Evolutionary conservation across 2,329 filamentous ascomycete genomes (phyloP).

Genomic region (Cercospora canescens): DNA sequence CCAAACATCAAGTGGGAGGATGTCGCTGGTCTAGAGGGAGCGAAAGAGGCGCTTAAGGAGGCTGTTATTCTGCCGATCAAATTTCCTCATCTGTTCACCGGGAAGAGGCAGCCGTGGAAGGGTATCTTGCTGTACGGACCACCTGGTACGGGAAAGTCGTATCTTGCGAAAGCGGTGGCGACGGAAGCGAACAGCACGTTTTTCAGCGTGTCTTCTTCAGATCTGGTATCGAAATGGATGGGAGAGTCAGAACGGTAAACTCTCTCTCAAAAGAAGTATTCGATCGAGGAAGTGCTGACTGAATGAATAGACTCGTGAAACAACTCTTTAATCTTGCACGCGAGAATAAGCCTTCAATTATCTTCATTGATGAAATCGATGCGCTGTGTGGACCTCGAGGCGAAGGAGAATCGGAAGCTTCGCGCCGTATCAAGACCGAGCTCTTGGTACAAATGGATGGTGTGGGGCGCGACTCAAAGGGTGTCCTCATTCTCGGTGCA

Average conservation of each 20-base stretch:
- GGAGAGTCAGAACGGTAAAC: conserved; percentile 92
- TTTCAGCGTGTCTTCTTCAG: conserved; percentile 96
- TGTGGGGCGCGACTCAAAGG: conserved; percentile 91
- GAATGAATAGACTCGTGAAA: conserved; percentile 74
- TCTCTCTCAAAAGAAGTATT: background rate
- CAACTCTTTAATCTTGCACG: conserved; percentile 96
- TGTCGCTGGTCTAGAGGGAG: conserved; percentile 88
- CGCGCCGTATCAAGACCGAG: conserved; percentile 96
- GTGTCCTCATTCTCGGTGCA: conserved; percentile 90
- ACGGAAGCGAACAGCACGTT: conserved; percentile 99
- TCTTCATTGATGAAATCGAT: conserved; percentile 98
- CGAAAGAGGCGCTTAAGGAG: conserved; percentile 97
- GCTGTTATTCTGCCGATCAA: conserved; percentile 97
- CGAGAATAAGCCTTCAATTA: conserved; percentile 97
- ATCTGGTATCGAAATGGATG: conserved; percentile 99
- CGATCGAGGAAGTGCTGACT: conserved; percentile 4
- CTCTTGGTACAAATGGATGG: conserved; percentile 99
- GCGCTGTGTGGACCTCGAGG: conserved; percentile 89
- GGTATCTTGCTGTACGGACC: conserved; percentile 95
- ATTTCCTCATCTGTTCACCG: conserved; percentile 93
- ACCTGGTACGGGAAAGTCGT: conserved; percentile 96
- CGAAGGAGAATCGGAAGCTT: conserved; percentile 97
- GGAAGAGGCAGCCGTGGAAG: conserved; percentile 97
- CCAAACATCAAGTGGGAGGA: conserved; percentile 98
- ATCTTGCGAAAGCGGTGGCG: conserved; percentile 93